A percentile compares a stretch with the other conserved stretches of the same genome.
Evolutionary conservation across 345 rosid species (phyloP).

Genomic region (Populus deltoides): DNA sequence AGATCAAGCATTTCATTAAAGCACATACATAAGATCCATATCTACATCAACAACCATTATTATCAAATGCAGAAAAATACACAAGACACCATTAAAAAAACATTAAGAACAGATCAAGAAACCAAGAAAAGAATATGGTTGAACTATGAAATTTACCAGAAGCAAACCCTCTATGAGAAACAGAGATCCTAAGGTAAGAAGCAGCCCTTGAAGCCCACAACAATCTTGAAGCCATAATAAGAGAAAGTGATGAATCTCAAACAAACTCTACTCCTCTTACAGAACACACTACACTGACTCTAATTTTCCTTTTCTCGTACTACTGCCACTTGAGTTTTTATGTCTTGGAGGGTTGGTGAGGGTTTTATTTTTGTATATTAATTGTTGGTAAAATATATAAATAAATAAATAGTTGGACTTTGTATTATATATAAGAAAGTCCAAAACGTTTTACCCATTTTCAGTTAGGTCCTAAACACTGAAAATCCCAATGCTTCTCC

Average conservation of each 20-base stretch:
- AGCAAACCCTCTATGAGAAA: constrained; percentile 63
- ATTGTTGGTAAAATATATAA: neutral
- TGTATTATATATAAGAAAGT: neutral
- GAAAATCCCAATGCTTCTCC: neutral
- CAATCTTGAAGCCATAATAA: constrained; percentile 62
- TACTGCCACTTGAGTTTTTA: neutral
- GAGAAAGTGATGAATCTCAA: neutral
- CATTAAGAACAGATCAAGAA: neutral
- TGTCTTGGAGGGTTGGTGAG: constrained; percentile 5
- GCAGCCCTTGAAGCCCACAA: constrained; percentile 96
- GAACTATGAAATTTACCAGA: constrained; percentile 44
- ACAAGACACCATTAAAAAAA: neutral
- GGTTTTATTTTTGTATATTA: neutral
- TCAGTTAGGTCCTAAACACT: neutral
- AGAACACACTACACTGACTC: neutral
- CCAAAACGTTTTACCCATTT: neutral
- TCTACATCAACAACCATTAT: neutral
- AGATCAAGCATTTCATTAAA: constrained; percentile 10
- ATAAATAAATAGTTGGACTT: neutral
- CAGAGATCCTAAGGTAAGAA: constrained; percentile 80
- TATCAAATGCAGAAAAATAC: constrained; percentile 6
- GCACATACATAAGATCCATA: constrained; percentile 19
- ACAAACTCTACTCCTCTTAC: neutral
- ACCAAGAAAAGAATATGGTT: neutral
- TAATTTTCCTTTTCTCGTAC: neutral